Conservation (phyloP, 2,329 filamentous ascomycete species). For the Neurospora crassa region DNA sequence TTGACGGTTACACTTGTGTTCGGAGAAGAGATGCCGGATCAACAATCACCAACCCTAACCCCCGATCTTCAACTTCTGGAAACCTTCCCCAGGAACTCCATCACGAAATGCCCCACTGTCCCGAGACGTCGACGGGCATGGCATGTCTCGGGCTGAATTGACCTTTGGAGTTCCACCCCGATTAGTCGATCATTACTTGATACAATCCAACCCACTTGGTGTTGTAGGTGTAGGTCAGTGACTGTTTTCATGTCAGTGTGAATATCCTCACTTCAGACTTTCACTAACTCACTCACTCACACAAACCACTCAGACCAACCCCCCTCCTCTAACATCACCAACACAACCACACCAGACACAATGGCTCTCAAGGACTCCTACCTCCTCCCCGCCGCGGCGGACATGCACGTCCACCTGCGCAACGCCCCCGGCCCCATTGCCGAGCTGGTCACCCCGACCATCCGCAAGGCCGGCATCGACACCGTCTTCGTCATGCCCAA, state of each 20-base stretch:
- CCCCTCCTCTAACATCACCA: conserved; percentile 1
- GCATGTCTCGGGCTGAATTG: not conserved
- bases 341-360: conserved; percentile 2
- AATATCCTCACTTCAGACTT: not conserved
- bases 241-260: not conserved
- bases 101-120: not conserved
- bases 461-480: conserved; percentile 54
- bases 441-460: conserved; percentile 41
- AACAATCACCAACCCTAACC: not conserved
- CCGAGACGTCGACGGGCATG: not conserved
- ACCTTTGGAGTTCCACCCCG: not conserved
- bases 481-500: conserved; percentile 56
- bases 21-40: not conserved
- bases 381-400: conserved; percentile 54
- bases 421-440: conserved; percentile 52
- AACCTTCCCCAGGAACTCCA: not conserved
- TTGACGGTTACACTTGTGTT: not conserved
- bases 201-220: not conserved
- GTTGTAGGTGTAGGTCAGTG: not conserved
- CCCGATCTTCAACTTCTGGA: not conserved
- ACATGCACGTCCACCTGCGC: conserved; percentile 64
- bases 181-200: not conserved
- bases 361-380: conserved; percentile 25
- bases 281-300: not conserved
- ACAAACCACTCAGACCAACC: not conserved